These are phyloP conservation scores for Boletus eberwhitei DNA, from an alignment of 768 basidiomycete species.

Conservation along the genomic window DNA sequence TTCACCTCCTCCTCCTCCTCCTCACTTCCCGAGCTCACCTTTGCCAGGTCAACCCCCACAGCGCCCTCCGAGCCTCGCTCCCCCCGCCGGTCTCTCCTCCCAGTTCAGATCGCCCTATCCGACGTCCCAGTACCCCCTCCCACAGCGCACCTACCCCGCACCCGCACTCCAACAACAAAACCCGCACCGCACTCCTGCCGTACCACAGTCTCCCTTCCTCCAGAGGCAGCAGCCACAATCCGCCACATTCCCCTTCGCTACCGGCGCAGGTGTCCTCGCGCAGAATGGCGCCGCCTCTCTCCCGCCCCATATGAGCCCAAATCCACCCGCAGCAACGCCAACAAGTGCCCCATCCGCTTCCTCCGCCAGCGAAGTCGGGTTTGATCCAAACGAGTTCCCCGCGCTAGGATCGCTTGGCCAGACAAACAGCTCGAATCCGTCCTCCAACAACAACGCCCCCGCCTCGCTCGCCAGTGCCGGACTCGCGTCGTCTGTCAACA, in stretches of 20 bases:
- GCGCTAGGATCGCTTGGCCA: conserved; percentile 68
- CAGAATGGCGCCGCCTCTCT: conserved; percentile 56
- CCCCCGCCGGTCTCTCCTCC: conserved; percentile 56
- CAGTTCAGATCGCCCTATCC: conserved; percentile 59
- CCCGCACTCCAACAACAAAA: conserved; percentile 52
- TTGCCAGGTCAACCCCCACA: conserved; percentile 74
- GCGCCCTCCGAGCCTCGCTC: conserved; percentile 70
- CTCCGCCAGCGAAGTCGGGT: conserved; percentile 69
- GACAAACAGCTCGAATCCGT: conserved; percentile 38
- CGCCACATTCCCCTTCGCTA: conserved; percentile 60
- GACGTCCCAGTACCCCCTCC: conserved; percentile 33
- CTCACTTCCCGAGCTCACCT: conserved; percentile 14
- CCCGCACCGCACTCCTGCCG: conserved; percentile 56
- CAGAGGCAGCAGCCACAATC: conserved; percentile 47
- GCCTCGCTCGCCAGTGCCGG: conserved; percentile 19
- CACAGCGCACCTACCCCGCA: conserved; percentile 31
- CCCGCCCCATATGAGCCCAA: conserved; percentile 56
- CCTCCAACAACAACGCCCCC: conserved; percentile 32
- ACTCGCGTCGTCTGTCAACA: conserved; percentile 28
- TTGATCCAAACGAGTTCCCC: conserved; percentile 88
- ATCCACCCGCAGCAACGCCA: conserved; percentile 34
- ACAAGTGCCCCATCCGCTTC: conserved; percentile 57
- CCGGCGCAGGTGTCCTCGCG: conserved; percentile 40
- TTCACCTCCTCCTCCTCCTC: conserved; percentile 8
- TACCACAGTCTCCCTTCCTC: conserved; percentile 62